phyloP scores from a whole-genome alignment of 2,329 filamentous ascomycete genomes.

The Leptographium wingfieldii region DNA sequence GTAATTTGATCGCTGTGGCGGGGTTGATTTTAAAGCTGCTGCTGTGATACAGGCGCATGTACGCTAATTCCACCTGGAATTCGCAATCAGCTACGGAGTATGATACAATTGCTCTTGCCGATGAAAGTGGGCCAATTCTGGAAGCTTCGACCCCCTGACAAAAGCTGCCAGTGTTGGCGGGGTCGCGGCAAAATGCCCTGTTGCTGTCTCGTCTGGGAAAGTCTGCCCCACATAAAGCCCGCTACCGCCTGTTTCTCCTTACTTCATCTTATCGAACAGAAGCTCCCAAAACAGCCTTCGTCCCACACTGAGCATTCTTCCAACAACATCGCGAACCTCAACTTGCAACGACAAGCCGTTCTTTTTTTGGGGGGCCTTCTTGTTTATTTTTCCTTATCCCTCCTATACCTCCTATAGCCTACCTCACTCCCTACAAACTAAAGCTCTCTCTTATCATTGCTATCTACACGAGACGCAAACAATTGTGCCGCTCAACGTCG shows the following conservation, averaged over 20 bases:
- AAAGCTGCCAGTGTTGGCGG: not conserved
- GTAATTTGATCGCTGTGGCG: not conserved
- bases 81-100: not conserved
- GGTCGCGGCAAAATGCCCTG: not conserved
- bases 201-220: not conserved
- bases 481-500: not conserved
- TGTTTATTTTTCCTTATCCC: not conserved
- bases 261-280: not conserved
- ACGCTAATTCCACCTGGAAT: not conserved
- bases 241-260: not conserved
- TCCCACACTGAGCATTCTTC: not conserved
- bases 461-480: not conserved
- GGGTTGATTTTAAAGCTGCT: too few species aligned
- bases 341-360: not conserved
- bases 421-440: not conserved
- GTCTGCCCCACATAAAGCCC: not conserved
- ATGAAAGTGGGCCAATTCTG: not conserved
- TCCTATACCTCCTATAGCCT: too few species aligned
- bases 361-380: not conserved
- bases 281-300: not conserved
- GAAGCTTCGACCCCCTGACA: not conserved
- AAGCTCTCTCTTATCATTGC: not conserved
- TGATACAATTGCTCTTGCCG: not conserved
- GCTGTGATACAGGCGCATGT: not conserved
- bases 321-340: not conserved